Percentiles rank a stretch among this genome's conserved stretches.
Conservation (phyloP, 306 rosid species). For the Sindora glabra region DNA sequence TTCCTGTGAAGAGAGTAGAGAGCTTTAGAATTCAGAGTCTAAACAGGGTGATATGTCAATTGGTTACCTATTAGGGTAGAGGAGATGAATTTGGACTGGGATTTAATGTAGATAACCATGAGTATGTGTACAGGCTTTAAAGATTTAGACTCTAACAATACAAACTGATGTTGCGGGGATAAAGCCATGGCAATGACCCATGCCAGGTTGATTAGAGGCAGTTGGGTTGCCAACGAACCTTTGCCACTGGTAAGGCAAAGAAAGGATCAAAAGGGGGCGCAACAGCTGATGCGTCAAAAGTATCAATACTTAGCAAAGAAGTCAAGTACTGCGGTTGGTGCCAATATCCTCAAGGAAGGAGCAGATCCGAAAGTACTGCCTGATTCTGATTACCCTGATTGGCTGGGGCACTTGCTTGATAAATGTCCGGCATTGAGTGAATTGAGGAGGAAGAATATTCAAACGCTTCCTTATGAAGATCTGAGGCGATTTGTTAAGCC, state of each 20-base stretch:
- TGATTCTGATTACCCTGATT: conserved; percentile 33
- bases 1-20: too few species aligned
- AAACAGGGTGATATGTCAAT: too few species aligned
- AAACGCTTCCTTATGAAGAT: conserved; percentile 35
- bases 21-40: too few species aligned
- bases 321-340: too few species aligned
- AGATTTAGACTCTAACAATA: too few species aligned
- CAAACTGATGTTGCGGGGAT: too few species aligned
- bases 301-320: conserved; percentile 42
- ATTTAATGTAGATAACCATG: too few species aligned
- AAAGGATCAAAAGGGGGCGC: conserved; percentile 44
- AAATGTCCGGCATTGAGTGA: conserved; percentile 46
- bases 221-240: conserved; percentile 14
- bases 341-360: conserved; percentile 44
- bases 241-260: conserved; percentile 25
- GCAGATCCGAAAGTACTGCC: conserved; percentile 23
- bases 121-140: too few species aligned
- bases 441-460: conserved; percentile 34
- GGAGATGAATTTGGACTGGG: too few species aligned
- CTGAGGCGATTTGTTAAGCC: conserved; percentile 50
- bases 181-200: conserved; percentile 26
- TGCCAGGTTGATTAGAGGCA: conserved; percentile 16
- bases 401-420: conserved; percentile 42
- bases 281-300: conserved; percentile 37
- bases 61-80: too few species aligned